Evolutionary conservation across 2,329 filamentous ascomycete genomes (phyloP), one percentile per base, ranked within the genome.

Genomic region (Paraphaeosphaeria minitans): DNA sequence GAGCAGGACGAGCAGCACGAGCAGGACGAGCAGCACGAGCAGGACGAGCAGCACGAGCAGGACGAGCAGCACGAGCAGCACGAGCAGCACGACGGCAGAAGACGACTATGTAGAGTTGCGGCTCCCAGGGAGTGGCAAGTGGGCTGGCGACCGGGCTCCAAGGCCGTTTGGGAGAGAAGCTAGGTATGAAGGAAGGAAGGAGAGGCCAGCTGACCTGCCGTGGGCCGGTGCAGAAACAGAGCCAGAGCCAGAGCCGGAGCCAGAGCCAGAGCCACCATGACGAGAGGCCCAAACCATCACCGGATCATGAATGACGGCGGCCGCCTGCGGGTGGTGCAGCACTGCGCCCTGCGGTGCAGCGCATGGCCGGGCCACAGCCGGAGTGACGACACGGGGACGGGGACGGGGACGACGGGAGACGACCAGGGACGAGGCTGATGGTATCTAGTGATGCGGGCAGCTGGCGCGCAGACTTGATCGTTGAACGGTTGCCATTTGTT

Each of bases 291-390:
- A 31, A 31, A 31, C 13, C 45, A 22, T 39, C 33, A 27, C 21
- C 48, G 39, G 50, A 33, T 39, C 69, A 66, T 57, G 37, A 16
- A 39, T 5, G 37, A 16, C 16, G 37, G 37, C 37, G 37, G 16
- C n/a, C 5, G 37, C n/a, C 37, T 39, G 37, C n/a, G 37, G 14
- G 37, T 39, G 13, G 70, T 74, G 69, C 67, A 66, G 67, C 69
- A 63, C 65, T 61, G 55, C 63, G 62, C 46, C 57, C 51, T 57
- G 63, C 59, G 61, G 64, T 67, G 64, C 37, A 31, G 27, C 50
- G 29, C 60, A 59, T 61, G 63, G 45, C 45, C 37, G 50, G 35
- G 31, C 46, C n/a, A 35, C 45, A n/a, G 35, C 27, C 50, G 39
- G 31, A 33, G 49, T 21, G 47, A 37, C 35, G 47, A 45, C 33